Evolutionary conservation across 306 rosid genomes (phyloP), one percentile per base, ranked within the genome.

Genomic region (Dalbergia cultrata): DNA sequence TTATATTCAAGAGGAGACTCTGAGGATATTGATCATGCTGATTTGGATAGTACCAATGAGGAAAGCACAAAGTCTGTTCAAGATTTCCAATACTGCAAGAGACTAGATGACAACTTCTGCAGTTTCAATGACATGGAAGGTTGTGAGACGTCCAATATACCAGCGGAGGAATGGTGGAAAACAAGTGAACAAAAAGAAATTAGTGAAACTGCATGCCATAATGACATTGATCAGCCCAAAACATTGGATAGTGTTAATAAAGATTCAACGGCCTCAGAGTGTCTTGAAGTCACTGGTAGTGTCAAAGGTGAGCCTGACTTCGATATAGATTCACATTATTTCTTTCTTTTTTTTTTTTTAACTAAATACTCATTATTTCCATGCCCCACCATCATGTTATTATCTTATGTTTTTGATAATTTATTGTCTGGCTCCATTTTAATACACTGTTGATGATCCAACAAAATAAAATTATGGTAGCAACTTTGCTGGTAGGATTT

Each of bases 261-360:
- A 33, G 63, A 76, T 63, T 35, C 39, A 17, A 18, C 12, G 35
- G 52, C 13, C 9, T 58, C 58, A 4, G 63, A 39, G 54, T 43
- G 37, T 73, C 8, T 43, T 58, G 78, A 11, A 59, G 43, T 16
- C 16, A 43, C 16, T 9, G 12, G 14, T 14, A 43, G 21, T 41
- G 69, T 74, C 59, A 59, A 74, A 60, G 69, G 69, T 74, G 60
- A 59, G 70, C 49, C 34, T 63, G 39, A 11, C 6, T 63, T 76
- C 41, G 13, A 11, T 50, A 34, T 47, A 6, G 43, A 45, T 75
- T n/a, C 18, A 18, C 69, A 31, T 74, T 21, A 59, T 74, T 58
- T 41, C 26, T 22, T 22, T 0, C 1, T 22, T 0, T 22, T 22
- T 0, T 22, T 22, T 22, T 22, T 0, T 0, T 22, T 0, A 26